Conservation (phyloP, 176 grass and related monocot genomes). For the Bonia amplexicaulis region DNA sequence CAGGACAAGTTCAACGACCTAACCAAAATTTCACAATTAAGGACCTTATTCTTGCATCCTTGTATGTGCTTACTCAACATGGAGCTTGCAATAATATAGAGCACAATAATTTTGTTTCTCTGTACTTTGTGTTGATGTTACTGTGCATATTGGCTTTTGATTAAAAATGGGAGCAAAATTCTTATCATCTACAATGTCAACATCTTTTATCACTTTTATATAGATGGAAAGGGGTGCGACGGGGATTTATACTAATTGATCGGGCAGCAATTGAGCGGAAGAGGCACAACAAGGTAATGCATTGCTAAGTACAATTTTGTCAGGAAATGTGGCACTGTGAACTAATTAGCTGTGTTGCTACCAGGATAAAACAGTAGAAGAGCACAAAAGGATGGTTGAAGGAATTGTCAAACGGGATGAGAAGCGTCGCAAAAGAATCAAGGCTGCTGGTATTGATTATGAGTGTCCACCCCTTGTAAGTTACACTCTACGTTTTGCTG, state of each 20-base stretch:
- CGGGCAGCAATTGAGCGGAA: slow-evolving; percentile 53
- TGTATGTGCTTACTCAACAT: background rate
- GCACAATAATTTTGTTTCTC: background rate
- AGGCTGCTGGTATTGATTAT: slow-evolving; percentile 71
- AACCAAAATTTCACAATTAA: background rate
- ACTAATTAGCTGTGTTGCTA: background rate
- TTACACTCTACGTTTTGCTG: slow-evolving; percentile 2
- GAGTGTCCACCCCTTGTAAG: slow-evolving; percentile 85
- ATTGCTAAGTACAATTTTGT: slow-evolving; percentile 11
- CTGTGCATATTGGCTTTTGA: background rate
- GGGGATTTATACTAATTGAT: slow-evolving; percentile 47
- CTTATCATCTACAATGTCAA: background rate
- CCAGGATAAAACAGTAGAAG: slow-evolving; percentile 73
- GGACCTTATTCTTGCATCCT: background rate
- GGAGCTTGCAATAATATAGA: background rate
- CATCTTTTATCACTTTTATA: slow-evolving; percentile 12
- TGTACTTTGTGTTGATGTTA: background rate
- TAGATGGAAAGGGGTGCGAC: slow-evolving; percentile 70
- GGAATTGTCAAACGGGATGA: slow-evolving; percentile 73
- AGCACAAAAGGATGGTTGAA: slow-evolving; percentile 66
- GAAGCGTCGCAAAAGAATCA: slow-evolving; percentile 71
- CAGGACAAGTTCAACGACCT: background rate
- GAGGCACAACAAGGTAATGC: slow-evolving; percentile 62
- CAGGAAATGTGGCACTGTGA: background rate
- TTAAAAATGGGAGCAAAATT: background rate